phyloP scores from a whole-genome alignment of 192 early-diverging fungal species.

The Phlyctochytrium bullatum region DNA sequence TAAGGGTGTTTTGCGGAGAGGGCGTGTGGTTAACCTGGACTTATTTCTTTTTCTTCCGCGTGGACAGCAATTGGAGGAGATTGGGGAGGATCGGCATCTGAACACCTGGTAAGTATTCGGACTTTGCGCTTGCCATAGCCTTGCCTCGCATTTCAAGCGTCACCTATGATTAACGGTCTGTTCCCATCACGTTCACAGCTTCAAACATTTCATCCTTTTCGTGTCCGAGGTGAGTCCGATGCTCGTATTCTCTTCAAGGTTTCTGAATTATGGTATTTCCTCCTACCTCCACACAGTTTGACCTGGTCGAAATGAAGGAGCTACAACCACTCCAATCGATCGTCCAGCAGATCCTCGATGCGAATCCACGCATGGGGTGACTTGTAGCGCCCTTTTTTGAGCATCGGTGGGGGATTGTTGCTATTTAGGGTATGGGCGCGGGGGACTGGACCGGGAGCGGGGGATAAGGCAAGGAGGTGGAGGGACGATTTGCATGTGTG shows the following conservation, averaged over 20 bases:
- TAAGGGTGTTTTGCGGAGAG: not conserved
- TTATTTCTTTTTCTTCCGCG: not conserved
- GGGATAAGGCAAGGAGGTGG: too few species aligned
- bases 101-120: slow-evolving; percentile 31
- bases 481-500: too few species aligned
- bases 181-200: slow-evolving; percentile 40
- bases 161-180: too few species aligned
- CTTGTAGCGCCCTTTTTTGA: too few species aligned
- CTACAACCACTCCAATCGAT: slow-evolving; percentile 31
- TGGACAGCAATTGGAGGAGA: slow-evolving; percentile 35
- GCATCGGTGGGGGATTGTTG: too few species aligned
- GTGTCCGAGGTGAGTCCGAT: slow-evolving; percentile 84
- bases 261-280: not conserved
- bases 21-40: not conserved
- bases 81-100: slow-evolving; percentile 41
- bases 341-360: slow-evolving; percentile 31
- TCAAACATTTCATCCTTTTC: slow-evolving; percentile 93
- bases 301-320: slow-evolving; percentile 31
- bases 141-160: too few species aligned
- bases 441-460: too few species aligned
- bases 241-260: not conserved
- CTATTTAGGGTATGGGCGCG: too few species aligned
- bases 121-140: too few species aligned
- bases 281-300: slow-evolving; percentile 24
- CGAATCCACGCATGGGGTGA: slow-evolving; percentile 18